Conservation (phyloP, 345 rosid species). For the Ceriops decandra region DNA sequence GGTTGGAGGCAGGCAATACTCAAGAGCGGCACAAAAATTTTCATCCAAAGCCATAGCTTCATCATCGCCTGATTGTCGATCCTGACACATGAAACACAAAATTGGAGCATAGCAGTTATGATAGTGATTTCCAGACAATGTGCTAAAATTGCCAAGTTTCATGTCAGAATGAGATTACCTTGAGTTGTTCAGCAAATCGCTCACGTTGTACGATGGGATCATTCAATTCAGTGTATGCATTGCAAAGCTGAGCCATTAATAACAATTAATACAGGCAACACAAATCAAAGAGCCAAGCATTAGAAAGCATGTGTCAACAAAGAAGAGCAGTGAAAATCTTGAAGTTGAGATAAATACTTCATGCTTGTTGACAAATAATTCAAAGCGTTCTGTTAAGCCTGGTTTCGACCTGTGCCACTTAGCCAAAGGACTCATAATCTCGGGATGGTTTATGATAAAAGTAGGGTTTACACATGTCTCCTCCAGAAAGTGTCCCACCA, state of each 20-base stretch:
- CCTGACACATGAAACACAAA: slow-evolving; percentile 33
- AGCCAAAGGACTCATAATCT: slow-evolving; percentile 87
- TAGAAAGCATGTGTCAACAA: neutral
- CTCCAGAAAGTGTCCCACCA: slow-evolving; percentile 94
- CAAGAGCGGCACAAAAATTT: slow-evolving; percentile 80
- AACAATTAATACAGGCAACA: slow-evolving; percentile 5
- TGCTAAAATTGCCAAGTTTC: neutral
- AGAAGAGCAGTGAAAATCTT: neutral
- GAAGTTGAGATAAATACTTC: slow-evolving; percentile 44
- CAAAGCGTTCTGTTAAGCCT: slow-evolving; percentile 88
- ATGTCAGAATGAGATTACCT: slow-evolving; percentile 36
- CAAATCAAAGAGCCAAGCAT: no score
- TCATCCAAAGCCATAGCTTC: slow-evolving; percentile 99
- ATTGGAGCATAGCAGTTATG: neutral
- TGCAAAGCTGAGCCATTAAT: slow-evolving; percentile 54
- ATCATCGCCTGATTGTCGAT: slow-evolving; percentile 91
- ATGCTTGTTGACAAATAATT: slow-evolving; percentile 83
- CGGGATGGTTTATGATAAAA: slow-evolving; percentile 88
- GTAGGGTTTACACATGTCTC: slow-evolving; percentile 88
- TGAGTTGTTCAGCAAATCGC: slow-evolving; percentile 89
- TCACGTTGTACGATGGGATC: slow-evolving; percentile 96
- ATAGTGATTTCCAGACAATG: neutral
- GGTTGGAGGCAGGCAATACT: slow-evolving; percentile 91
- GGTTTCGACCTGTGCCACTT: slow-evolving; percentile 75
- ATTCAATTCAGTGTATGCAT: slow-evolving; percentile 95